phyloP scores from a whole-genome alignment of 2,329 filamentous ascomycete species.

The Periconia sp. region DNA sequence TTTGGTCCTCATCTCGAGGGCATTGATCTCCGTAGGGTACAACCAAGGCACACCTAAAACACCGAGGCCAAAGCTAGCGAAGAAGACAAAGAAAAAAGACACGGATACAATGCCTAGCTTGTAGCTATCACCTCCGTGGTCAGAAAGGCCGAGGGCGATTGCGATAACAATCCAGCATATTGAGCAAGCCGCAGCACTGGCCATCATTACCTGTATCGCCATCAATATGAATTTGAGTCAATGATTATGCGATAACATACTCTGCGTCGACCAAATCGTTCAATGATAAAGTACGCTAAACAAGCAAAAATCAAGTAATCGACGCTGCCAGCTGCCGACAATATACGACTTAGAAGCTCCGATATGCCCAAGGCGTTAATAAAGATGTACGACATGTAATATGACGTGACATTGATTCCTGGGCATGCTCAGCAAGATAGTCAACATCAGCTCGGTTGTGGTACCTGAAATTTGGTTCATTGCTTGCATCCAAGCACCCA shows the following conservation, averaged over 20 bases:
- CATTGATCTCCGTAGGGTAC: slow-evolving; percentile 39
- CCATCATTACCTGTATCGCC: slow-evolving; percentile 47
- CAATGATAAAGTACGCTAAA: slow-evolving; percentile 50
- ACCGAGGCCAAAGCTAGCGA: slow-evolving; percentile 39
- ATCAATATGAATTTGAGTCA: slow-evolving; percentile 1
- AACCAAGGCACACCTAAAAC: slow-evolving; percentile 40
- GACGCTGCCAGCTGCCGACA: slow-evolving; percentile 49
- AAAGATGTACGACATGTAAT: slow-evolving; percentile 48
- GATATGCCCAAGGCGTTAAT: slow-evolving; percentile 43
- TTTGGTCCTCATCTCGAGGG: slow-evolving; percentile 39
- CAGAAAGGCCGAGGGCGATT: slow-evolving; percentile 45
- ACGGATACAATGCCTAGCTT: slow-evolving; percentile 52
- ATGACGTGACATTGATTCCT: slow-evolving; percentile 32
- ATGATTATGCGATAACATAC: slow-evolving; percentile 4
- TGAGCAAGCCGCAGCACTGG: slow-evolving; percentile 50
- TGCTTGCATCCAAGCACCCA: slow-evolving; percentile 50
- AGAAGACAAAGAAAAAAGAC: slow-evolving; percentile 46
- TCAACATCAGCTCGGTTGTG: no score
- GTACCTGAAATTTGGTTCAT: slow-evolving; percentile 47
- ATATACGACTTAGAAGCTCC: slow-evolving; percentile 34
- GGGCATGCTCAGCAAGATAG: no score
- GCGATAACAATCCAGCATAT: slow-evolving; percentile 55
- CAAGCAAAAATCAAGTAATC: slow-evolving; percentile 51
- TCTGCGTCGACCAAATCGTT: slow-evolving; percentile 50
- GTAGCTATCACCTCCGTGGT: slow-evolving; percentile 46